phyloP scores from a whole-genome alignment of 441 rosid species.

The Cnidoscolus chayamansa region DNA sequence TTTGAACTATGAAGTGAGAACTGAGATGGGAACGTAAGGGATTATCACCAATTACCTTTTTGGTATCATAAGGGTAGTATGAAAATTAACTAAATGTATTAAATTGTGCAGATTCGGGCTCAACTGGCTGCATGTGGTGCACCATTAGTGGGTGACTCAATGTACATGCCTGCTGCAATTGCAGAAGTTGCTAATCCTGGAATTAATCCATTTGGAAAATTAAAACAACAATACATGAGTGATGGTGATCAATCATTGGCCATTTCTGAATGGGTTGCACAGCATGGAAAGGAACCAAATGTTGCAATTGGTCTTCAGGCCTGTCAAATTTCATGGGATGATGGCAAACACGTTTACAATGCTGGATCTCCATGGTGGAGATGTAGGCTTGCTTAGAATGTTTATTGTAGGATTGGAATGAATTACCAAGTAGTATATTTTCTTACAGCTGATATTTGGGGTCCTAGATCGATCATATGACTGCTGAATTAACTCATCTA shows the following conservation, averaged over 20 bases:
- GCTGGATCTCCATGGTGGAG: constrained; percentile 92
- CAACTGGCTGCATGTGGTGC: constrained; percentile 82
- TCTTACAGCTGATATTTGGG: background rate
- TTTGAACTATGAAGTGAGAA: too few relatives aligned
- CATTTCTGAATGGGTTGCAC: constrained; percentile 53
- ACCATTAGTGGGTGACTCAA: constrained; percentile 80
- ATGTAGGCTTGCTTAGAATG: constrained; percentile 5
- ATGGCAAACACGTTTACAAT: constrained; percentile 52
- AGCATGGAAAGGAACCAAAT: constrained; percentile 67
- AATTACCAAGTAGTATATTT: background rate
- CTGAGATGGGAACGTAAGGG: background rate
- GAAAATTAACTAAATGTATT: constrained; percentile 6
- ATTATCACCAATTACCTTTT: background rate
- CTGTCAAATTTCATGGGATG: constrained; percentile 82
- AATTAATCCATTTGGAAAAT: constrained; percentile 61
- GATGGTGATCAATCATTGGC: constrained; percentile 51
- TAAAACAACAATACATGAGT: constrained; percentile 25
- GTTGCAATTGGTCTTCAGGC: constrained; percentile 84
- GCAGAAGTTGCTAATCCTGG: constrained; percentile 57
- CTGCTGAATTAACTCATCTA: too few relatives aligned
- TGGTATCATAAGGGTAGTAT: background rate
- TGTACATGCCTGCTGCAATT: constrained; percentile 81
- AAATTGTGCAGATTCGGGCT: constrained; percentile 60
- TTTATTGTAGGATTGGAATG: too few relatives aligned
- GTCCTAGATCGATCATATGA: too few relatives aligned